These are phyloP conservation scores for Pseudogymnoascus destructans DNA, from an alignment of 2,329 filamentous ascomycete species.

Conservation along the genomic window DNA sequence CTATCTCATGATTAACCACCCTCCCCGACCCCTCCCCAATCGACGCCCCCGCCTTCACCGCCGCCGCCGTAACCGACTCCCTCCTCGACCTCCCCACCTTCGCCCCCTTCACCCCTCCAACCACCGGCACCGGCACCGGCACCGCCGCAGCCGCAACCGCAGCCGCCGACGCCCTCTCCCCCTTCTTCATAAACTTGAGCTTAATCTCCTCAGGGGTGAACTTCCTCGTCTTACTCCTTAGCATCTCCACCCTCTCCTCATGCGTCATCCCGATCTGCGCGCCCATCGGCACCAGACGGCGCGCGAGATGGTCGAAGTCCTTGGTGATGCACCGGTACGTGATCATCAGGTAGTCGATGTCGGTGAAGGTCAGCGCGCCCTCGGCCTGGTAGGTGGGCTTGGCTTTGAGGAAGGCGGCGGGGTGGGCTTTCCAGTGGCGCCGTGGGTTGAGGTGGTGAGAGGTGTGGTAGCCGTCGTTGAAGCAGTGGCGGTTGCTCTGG, in stretches of 20 bases:
- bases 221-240: slow-evolving; percentile 49
- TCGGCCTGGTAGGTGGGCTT: slow-evolving; percentile 55
- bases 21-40: slow-evolving; percentile 2
- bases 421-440: slow-evolving; percentile 73
- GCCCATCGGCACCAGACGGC: slow-evolving; percentile 61
- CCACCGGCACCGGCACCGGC: not conserved
- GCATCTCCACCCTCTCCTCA: slow-evolving; percentile 48
- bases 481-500: slow-evolving; percentile 69
- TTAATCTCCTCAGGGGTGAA: slow-evolving; percentile 54
- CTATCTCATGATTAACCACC: slow-evolving; percentile 1
- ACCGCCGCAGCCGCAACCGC: not conserved
- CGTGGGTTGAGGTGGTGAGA: slow-evolving; percentile 68
- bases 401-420: slow-evolving; percentile 55
- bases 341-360: slow-evolving; percentile 71
- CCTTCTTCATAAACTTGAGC: slow-evolving; percentile 35
- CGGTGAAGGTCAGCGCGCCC: slow-evolving; percentile 62
- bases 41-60: not conserved
- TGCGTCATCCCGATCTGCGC: slow-evolving; percentile 54
- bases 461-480: slow-evolving; percentile 73
- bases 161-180: not conserved
- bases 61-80: not conserved
- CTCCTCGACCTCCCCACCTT: not conserved
- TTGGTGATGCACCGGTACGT: slow-evolving; percentile 55
- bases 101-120: not conserved
- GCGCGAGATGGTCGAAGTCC: slow-evolving; percentile 57